phyloP scores from a whole-genome alignment of 2,329 filamentous ascomycete genomes.

The Pseudogymnoascus sp. region DNA sequence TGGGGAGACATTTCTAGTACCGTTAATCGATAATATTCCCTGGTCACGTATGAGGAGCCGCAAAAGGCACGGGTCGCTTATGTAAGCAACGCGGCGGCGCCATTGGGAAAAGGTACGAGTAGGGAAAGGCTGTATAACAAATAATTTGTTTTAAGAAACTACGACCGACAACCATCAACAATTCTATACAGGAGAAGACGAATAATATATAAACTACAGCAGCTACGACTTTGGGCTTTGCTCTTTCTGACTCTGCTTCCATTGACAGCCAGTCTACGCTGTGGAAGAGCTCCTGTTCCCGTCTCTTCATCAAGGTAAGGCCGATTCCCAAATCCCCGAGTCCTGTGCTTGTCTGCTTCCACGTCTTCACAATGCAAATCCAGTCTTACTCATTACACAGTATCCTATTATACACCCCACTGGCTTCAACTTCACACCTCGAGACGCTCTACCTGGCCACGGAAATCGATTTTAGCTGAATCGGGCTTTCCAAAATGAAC shows the following conservation, averaged over 20 bases:
- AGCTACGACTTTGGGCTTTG: background rate
- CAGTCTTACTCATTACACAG: background rate
- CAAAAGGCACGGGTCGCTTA: background rate
- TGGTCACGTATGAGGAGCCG: constrained; percentile 1
- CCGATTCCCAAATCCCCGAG: background rate
- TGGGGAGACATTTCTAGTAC: constrained; percentile 1
- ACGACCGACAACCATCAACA: background rate
- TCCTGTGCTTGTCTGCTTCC: background rate
- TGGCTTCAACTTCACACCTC: background rate
- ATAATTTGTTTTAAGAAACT: background rate
- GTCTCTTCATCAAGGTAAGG: background rate
- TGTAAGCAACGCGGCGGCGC: background rate
- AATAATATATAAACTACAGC: background rate
- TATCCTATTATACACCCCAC: background rate
- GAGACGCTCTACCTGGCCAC: background rate
- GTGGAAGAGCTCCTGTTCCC: background rate
- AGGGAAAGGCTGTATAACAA: background rate
- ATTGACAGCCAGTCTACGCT: background rate
- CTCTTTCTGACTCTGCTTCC: background rate
- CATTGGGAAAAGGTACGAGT: background rate
- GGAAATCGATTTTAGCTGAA: background rate
- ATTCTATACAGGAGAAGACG: background rate
- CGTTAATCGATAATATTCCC: background rate
- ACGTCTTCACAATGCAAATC: background rate
- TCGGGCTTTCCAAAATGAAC: constrained; percentile 24